phyloP scores from a whole-genome alignment of 805 yeast genomes.

The Candida cerambycidarum region DNA sequence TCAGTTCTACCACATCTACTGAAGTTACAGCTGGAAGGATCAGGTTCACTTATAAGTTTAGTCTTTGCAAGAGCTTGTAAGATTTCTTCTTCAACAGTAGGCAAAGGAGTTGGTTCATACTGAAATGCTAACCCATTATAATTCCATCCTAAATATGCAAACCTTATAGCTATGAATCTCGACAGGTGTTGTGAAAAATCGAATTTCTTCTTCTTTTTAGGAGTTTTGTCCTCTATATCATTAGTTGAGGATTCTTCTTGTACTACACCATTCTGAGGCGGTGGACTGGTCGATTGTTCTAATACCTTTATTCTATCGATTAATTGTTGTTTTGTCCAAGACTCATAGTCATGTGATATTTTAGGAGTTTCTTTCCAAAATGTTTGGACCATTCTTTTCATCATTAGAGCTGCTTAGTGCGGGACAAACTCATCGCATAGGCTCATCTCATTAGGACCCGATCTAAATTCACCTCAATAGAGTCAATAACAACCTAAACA shows the following conservation, averaged over 20 bases:
- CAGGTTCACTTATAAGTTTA: slow-evolving; percentile 58
- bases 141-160: slow-evolving; percentile 92
- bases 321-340: slow-evolving; percentile 68
- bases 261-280: too few relatives aligned
- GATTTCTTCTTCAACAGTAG: slow-evolving; percentile 81
- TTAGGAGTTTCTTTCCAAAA: slow-evolving; percentile 17
- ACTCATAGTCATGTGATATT: slow-evolving; percentile 38
- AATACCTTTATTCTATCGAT: slow-evolving; percentile 55
- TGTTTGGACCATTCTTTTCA: slow-evolving; percentile 24
- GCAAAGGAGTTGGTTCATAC: slow-evolving; percentile 69
- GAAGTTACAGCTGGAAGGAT: slow-evolving; percentile 65
- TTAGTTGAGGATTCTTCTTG: not conserved
- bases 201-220: slow-evolving; percentile 43
- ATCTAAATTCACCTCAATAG: too few relatives aligned
- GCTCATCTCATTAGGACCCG: slow-evolving; percentile 12
- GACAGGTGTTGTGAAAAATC: slow-evolving; percentile 64
- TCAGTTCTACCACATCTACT: slow-evolving; percentile 96
- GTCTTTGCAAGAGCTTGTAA: slow-evolving; percentile 70
- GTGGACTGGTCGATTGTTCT: too few relatives aligned
- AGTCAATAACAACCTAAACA: not conserved
- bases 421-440: not conserved
- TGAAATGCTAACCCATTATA: slow-evolving; percentile 90
- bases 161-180: slow-evolving; percentile 74
- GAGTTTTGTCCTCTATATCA: not conserved
- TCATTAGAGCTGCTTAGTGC: slow-evolving; percentile 16